Base-by-base conservation (phyloP, 2,329 filamentous ascomycete genomes). In the Aaosphaeria pasadenensis region DNA sequence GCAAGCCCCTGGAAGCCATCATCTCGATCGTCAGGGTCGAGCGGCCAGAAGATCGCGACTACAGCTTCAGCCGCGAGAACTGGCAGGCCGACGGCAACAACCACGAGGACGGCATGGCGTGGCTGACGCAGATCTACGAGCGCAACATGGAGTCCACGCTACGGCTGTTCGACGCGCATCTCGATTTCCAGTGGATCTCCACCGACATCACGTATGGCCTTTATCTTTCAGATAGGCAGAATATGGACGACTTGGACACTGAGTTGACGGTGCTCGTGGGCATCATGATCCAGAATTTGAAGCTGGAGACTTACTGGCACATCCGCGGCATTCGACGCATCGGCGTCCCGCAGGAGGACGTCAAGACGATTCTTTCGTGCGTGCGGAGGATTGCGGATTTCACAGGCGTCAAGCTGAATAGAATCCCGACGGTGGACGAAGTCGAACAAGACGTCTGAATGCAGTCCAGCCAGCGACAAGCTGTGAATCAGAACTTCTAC, bases 1-100 rank as follows among this genome's bases (percentile, higher is more conserved):
- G 79, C 65, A 84, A 83, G 56, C 81, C 81, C 7, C 66, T 85
- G 7, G 80, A 83, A 57, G 75, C 79, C 3, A 76, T 83, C 43
- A 66, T 82, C 4, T 69, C 74, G 32, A 82, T 84, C 45, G 67
- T 58, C 45, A 67, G 72, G 39, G 58, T 79, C 13, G 80, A 83
- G 58, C 64, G 63, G 7, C 71, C 70, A 2, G 81, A 83, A 56
- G 82, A 85, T 56, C 76, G 74, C 43, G 82, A 85, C 56, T 77
- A 71, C 48, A 74, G 65, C 13, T 69, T 66, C 50, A 78, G 41
- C 4, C 68, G 69, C 30, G 71, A 80, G 51, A 65, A 73, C 9
- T 85, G 82, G 82, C 71, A 78, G 53, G 76, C 76, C 24, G 80
- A 83, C 49, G 64, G 72, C 1, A 74, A 72, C 4, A 84, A 82